phyloP scores from a whole-genome alignment of 2,329 filamentous ascomycete species.

The Pleochaeta shiraiana region DNA sequence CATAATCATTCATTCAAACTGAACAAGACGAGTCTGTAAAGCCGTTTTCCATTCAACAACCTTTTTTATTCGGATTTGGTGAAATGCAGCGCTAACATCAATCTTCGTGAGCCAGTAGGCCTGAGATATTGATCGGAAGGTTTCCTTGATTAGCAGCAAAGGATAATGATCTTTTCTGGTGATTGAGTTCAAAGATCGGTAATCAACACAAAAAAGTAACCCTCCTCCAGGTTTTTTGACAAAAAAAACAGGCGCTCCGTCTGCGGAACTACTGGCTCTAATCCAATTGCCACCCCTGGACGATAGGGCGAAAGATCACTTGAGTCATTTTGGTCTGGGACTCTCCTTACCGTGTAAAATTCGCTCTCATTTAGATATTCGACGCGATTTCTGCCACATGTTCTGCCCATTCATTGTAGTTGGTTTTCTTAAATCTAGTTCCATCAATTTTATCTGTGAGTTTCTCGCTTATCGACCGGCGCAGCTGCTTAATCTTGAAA shows the following conservation, averaged over 20 bases:
- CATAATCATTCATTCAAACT: constrained; percentile 3
- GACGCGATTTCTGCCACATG: too few relatives aligned
- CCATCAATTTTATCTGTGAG: too few relatives aligned
- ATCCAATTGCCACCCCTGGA: too few relatives aligned
- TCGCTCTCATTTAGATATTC: too few relatives aligned
- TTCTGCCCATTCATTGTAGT: too few relatives aligned
- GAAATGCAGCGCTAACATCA: not conserved
- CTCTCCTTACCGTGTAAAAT: too few relatives aligned
- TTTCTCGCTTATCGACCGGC: too few relatives aligned
- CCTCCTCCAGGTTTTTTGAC: constrained; percentile 1
- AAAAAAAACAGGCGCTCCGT: not conserved
- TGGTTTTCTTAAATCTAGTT: too few relatives aligned
- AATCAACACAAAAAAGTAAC: not conserved
- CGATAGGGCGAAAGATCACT: too few relatives aligned
- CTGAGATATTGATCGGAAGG: not conserved
- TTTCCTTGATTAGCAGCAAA: not conserved
- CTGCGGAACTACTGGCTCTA: not conserved
- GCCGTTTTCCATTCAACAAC: not conserved
- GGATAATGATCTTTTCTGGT: not conserved
- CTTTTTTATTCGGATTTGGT: not conserved
- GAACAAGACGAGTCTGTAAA: not conserved
- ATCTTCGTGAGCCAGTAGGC: not conserved
- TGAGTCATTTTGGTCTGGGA: too few relatives aligned
- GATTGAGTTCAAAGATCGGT: not conserved
- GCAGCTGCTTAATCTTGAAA: not conserved